Conservation (phyloP, 2,329 filamentous ascomycete genomes). For the Biscogniauxia mediterranea region DNA sequence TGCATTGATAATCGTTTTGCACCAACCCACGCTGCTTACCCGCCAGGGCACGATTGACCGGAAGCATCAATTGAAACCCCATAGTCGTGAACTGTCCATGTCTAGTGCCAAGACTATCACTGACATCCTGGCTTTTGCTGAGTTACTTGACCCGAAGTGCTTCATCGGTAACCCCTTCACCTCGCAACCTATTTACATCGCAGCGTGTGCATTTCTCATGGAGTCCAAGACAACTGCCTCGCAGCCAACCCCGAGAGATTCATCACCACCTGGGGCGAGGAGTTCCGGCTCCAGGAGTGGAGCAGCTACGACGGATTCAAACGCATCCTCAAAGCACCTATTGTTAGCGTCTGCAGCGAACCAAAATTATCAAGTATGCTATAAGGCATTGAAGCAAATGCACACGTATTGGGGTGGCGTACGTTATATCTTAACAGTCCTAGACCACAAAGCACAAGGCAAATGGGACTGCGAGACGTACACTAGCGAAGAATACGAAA, state of each 20-base stretch:
- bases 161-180: conserved; percentile 88
- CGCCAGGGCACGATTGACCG: conserved; percentile 61
- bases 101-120: conserved; percentile 89
- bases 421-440: conserved; percentile 80
- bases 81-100: conserved; percentile 80
- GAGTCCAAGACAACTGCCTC: conserved; percentile 74
- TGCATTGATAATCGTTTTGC: conserved; percentile 78
- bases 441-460: conserved; percentile 85
- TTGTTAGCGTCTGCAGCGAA: conserved; percentile 77
- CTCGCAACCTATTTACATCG: conserved; percentile 87
- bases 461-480: conserved; percentile 74
- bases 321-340: conserved; percentile 63
- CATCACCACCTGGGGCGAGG: conserved; percentile 40
- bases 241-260: conserved; percentile 60
- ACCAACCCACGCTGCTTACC: conserved; percentile 79
- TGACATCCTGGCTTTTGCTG: conserved; percentile 82
- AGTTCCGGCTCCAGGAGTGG: conserved; percentile 18
- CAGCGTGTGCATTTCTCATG: conserved; percentile 83
- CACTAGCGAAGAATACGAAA: conserved; percentile 74
- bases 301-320: conserved; percentile 28
- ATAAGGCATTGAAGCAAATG: conserved; percentile 78
- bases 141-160: conserved; percentile 80
- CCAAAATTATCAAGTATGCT: conserved; percentile 84
- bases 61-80: conserved; percentile 71
- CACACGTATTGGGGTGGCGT: conserved; percentile 84